Evolutionary conservation across 495 filamentous ascomycete species (phyloP), one percentile per base, ranked within the genome.

Genomic region (Annulohypoxylon maeteangense): DNA sequence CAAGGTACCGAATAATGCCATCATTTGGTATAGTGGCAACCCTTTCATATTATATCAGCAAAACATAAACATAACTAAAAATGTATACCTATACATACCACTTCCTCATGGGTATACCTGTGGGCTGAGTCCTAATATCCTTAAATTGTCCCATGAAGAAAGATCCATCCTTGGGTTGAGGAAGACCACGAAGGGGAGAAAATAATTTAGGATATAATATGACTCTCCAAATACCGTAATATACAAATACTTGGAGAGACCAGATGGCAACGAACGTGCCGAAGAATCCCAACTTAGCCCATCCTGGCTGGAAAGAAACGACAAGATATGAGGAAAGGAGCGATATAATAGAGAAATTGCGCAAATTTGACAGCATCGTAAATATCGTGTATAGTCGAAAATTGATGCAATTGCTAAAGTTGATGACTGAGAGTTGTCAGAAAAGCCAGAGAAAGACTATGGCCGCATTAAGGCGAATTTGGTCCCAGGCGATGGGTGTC

Each of bases 1-100:
- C 86, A 11, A 87, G 82, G 76, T 97, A 95, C 29, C 89, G 86
- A 50, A 98, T 92, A n/a, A 97, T 76, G 7, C 94, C 94, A 48
- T 95, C 87, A 68, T 98, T 94, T n/a, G 92, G 91, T 31, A 97
- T 82, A 0, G 81, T 87, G 47, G 90, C 85, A 57, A 89, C 82
- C 93, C 86, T 86, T 69, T 0, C 59, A 29, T 55, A 12, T 25
- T 45, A 5, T 71, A 51, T 78, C 47, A 70, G 64, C 62, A 3
- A 32, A 5, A 27, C 50, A 18, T 0, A 7, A 4, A 42, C 16
- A 18, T 0, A n/a, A 23, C 27, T n/a, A 0, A 55, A 34, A 7
- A 29, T 4, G 34, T 25, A 36, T 20, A n/a, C n/a, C n/a, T n/a
- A 65, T 45, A 40, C 77, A 40, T 74, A 84, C 82, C 92, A 97